Evolutionary conservation across 306 rosid species (phyloP).

Genomic region (Myrica gale): DNA sequence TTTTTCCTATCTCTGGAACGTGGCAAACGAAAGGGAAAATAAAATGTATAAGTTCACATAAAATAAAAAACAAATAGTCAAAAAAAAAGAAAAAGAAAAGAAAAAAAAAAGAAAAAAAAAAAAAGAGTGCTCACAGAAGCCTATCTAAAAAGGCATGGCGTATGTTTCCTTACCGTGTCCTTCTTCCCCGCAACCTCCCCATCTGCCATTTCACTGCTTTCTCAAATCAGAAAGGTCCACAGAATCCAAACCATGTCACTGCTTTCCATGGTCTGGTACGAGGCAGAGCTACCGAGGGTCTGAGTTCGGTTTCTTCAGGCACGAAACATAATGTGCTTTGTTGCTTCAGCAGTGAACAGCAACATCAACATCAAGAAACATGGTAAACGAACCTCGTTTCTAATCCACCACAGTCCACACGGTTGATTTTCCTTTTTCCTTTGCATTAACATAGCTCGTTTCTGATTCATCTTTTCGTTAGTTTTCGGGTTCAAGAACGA

Average conservation of each 20-base stretch:
- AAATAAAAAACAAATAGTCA: neutral
- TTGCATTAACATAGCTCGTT: neutral
- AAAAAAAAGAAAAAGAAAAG: neutral
- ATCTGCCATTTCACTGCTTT: constrained; percentile 17
- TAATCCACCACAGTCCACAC: neutral
- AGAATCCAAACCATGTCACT: neutral
- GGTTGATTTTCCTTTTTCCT: neutral
- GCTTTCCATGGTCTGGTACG: neutral
- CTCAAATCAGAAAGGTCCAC: constrained; percentile 20
- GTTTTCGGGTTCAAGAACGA: constrained; percentile 28
- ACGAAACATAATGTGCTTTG: constrained; percentile 1
- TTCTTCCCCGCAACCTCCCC: constrained; percentile 29
- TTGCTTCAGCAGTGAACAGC: constrained; percentile 17
- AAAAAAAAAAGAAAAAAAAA: neutral
- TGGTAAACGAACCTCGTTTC: neutral
- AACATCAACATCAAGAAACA: neutral
- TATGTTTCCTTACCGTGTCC: constrained; percentile 32
- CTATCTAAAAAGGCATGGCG: constrained; percentile 51
- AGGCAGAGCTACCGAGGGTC: neutral
- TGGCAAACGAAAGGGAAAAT: too few species aligned
- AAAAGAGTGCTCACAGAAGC: neutral
- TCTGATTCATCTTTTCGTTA: neutral
- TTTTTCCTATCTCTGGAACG: too few species aligned
- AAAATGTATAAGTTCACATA: too few species aligned
- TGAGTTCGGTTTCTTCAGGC: neutral